A percentile compares a stretch with the other conserved stretches of the same genome.
Conservation (phyloP, 331 rosid species). For the Telfairia occidentalis region DNA sequence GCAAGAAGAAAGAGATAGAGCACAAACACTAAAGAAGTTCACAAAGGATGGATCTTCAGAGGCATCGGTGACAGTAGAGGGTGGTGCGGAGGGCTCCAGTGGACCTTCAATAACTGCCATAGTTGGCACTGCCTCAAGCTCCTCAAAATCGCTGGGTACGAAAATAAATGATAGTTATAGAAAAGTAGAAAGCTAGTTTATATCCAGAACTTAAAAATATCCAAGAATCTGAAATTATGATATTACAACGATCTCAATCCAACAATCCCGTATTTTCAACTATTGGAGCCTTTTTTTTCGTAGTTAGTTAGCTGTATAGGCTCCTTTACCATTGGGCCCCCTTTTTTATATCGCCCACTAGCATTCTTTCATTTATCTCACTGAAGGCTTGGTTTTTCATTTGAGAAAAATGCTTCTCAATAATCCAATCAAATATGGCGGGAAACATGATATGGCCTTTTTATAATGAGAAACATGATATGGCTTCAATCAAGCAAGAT, state of each 20-base stretch:
- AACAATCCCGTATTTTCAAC: background rate
- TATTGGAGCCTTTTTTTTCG: background rate
- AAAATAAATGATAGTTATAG: conserved; percentile 8
- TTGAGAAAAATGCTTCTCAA: background rate
- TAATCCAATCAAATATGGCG: background rate
- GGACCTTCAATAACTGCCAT: conserved; percentile 44
- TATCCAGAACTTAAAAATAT: background rate
- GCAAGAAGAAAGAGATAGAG: conserved; percentile 10
- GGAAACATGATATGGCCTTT: background rate
- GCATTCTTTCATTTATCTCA: background rate
- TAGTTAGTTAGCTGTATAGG: background rate
- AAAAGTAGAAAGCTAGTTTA: background rate
- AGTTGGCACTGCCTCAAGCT: conserved; percentile 52
- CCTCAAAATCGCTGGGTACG: conserved; percentile 57
- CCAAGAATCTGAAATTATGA: background rate
- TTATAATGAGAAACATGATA: background rate
- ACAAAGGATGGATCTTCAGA: conserved; percentile 47
- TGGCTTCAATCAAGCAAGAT: conserved; percentile 6
- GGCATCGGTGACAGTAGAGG: conserved; percentile 39
- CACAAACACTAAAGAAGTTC: conserved; percentile 44
- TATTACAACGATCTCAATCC: background rate
- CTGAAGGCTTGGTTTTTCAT: background rate
- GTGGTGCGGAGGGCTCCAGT: conserved; percentile 47
- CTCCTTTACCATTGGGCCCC: background rate
- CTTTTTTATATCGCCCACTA: background rate